These are phyloP conservation scores for Ananas comosus DNA, from an alignment of 176 grass and related monocot species.

Conservation along the genomic window DNA sequence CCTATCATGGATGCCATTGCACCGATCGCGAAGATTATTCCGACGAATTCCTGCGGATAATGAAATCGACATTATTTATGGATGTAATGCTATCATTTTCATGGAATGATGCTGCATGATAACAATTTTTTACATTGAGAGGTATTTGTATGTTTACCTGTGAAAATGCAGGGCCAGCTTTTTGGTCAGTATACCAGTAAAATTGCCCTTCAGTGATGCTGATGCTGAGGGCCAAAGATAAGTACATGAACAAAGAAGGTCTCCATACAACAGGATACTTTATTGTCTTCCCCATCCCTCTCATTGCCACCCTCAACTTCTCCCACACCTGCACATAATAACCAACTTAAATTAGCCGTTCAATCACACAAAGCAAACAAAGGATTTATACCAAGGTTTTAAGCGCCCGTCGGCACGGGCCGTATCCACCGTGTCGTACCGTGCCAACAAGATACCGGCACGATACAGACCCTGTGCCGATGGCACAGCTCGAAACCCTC, in stretches of 20 bases:
- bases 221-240: slow-evolving; percentile 74
- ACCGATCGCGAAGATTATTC: slow-evolving; percentile 65
- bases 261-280: slow-evolving; percentile 71
- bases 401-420: too few species aligned
- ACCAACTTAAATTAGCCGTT: too few species aligned
- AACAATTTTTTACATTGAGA: too few species aligned
- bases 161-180: slow-evolving; percentile 77
- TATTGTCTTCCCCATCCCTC: slow-evolving; percentile 63
- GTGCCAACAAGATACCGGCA: too few species aligned
- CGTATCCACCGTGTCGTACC: too few species aligned
- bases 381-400: too few species aligned
- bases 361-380: too few species aligned
- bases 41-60: slow-evolving; percentile 65
- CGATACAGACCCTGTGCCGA: too few species aligned
- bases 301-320: slow-evolving; percentile 42
- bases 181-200: slow-evolving; percentile 77
- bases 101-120: not conserved
- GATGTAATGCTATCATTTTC: not conserved
- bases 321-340: slow-evolving; percentile 30
- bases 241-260: slow-evolving; percentile 77
- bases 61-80: not conserved
- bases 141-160: slow-evolving; percentile 35
- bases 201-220: slow-evolving; percentile 88
- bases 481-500: too few species aligned
- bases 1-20: slow-evolving; percentile 78